phyloP scores from a whole-genome alignment of 768 basidiomycete genomes.

The Lactarius quietus region DNA sequence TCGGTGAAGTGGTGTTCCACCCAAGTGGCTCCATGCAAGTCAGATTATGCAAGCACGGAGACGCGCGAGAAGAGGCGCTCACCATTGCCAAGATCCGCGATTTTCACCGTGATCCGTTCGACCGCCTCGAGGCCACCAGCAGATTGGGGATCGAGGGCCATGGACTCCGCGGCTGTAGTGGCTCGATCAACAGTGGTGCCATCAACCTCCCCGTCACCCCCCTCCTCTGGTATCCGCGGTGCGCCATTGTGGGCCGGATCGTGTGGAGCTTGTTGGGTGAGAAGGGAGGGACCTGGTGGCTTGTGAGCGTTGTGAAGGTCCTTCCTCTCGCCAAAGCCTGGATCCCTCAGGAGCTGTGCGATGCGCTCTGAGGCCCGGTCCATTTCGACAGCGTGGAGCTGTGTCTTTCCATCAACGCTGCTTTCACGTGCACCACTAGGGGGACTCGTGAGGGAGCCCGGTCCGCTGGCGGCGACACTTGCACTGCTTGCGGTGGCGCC shows the following conservation, averaged over 20 bases:
- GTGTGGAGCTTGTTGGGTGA: slow-evolving; percentile 64
- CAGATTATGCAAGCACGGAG: neutral
- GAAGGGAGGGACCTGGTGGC: slow-evolving; percentile 60
- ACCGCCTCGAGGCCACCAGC: slow-evolving; percentile 32
- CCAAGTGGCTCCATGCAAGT: slow-evolving; percentile 60
- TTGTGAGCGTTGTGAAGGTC: slow-evolving; percentile 35
- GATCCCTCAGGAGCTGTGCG: slow-evolving; percentile 45
- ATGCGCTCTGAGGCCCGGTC: slow-evolving; percentile 50
- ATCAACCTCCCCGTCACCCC: slow-evolving; percentile 29
- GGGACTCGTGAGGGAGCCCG: slow-evolving; percentile 32
- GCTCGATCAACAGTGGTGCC: slow-evolving; percentile 20
- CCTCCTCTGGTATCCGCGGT: slow-evolving; percentile 28
- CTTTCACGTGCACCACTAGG: slow-evolving; percentile 26
- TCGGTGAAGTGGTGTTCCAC: slow-evolving; percentile 97
- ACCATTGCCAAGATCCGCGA: slow-evolving; percentile 97
- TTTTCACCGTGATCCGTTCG: slow-evolving; percentile 92
- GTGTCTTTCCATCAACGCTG: slow-evolving; percentile 21
- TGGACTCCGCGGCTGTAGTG: slow-evolving; percentile 27
- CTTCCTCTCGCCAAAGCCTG: slow-evolving; percentile 38
- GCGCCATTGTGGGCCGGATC: slow-evolving; percentile 19
- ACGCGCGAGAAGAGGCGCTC: slow-evolving; percentile 31
- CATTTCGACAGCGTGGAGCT: slow-evolving; percentile 34
- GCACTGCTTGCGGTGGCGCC: slow-evolving; percentile 24
- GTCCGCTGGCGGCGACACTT: slow-evolving; percentile 34
- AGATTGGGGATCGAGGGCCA: slow-evolving; percentile 32